Percentiles rank a stretch among this genome's conserved stretches.
Evolutionary conservation across 1,284 basidiomycete species (phyloP).

Genomic region (Caloboletus firmus): DNA sequence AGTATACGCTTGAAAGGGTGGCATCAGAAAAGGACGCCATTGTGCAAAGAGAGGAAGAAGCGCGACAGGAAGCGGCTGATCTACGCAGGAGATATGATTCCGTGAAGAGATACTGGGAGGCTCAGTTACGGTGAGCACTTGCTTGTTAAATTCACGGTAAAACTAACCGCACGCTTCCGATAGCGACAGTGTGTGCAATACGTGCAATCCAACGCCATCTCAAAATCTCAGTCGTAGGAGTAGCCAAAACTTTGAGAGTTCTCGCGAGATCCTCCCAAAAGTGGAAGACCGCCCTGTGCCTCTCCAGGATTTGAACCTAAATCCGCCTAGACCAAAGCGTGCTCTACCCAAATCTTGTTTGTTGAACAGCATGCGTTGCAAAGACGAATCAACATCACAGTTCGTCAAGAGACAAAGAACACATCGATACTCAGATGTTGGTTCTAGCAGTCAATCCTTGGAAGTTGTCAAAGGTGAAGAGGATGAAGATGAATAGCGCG

Average conservation of each 20-base stretch:
- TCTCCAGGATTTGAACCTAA: slow-evolving; percentile 9
- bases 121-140: slow-evolving; percentile 20
- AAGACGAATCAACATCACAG: slow-evolving; percentile 6
- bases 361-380: neutral
- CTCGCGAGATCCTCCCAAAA: slow-evolving; percentile 20
- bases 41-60: slow-evolving; percentile 28
- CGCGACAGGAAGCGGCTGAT: slow-evolving; percentile 29
- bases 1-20: slow-evolving; percentile 33
- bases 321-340: slow-evolving; percentile 27
- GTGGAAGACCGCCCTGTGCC: slow-evolving; percentile 22
- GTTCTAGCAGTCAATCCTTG: slow-evolving; percentile 6
- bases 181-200: slow-evolving; percentile 10
- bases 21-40: slow-evolving; percentile 38
- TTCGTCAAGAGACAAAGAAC: slow-evolving; percentile 27
- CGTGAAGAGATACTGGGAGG: slow-evolving; percentile 22
- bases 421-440: slow-evolving; percentile 19
- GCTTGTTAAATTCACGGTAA: neutral
- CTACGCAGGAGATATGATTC: slow-evolving; percentile 34
- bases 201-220: neutral
- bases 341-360: slow-evolving; percentile 28
- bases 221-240: slow-evolving; percentile 10
- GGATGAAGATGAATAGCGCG: slow-evolving; percentile 17
- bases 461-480: slow-evolving; percentile 7
- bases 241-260: slow-evolving; percentile 12
- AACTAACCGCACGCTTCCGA: neutral